Evolutionary conservation across 2,329 filamentous ascomycete genomes (phyloP).

Genomic region (Aspergillus alliaceus): DNA sequence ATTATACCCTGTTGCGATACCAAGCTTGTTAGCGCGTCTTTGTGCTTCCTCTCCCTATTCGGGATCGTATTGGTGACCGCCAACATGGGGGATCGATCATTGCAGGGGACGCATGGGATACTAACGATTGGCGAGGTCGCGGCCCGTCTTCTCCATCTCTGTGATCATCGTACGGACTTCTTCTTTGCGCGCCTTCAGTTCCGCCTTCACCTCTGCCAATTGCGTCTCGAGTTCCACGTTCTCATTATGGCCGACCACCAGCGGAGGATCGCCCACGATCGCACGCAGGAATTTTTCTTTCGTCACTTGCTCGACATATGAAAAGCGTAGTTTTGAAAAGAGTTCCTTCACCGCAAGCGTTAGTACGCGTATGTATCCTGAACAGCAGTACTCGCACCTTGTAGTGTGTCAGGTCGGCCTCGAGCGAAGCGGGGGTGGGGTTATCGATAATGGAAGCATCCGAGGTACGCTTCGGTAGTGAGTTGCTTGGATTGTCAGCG

Average conservation of each 20-base stretch:
- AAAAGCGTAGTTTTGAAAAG: constrained; percentile 94
- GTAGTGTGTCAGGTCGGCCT: constrained; percentile 85
- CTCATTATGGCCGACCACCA: constrained; percentile 78
- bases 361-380: not conserved
- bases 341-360: constrained; percentile 59
- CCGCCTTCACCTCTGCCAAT: constrained; percentile 67
- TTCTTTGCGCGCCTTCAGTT: constrained; percentile 75
- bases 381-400: constrained; percentile 49
- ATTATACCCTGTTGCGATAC: constrained; percentile 49
- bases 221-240: constrained; percentile 76
- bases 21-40: not conserved
- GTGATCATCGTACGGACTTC: constrained; percentile 73
- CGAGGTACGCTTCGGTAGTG: constrained; percentile 60
- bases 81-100: no score
- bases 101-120: constrained; percentile 4
- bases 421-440: constrained; percentile 72
- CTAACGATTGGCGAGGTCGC: constrained; percentile 61
- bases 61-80: not conserved
- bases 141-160: constrained; percentile 69
- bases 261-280: constrained; percentile 85
- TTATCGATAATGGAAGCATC: constrained; percentile 70
- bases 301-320: constrained; percentile 96
- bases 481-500: constrained; percentile 22
- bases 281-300: constrained; percentile 96
- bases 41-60: not conserved